Evolutionary conservation across 1,284 basidiomycete genomes (phyloP).

Genomic region (Pseudozyma tsukubaensis): DNA sequence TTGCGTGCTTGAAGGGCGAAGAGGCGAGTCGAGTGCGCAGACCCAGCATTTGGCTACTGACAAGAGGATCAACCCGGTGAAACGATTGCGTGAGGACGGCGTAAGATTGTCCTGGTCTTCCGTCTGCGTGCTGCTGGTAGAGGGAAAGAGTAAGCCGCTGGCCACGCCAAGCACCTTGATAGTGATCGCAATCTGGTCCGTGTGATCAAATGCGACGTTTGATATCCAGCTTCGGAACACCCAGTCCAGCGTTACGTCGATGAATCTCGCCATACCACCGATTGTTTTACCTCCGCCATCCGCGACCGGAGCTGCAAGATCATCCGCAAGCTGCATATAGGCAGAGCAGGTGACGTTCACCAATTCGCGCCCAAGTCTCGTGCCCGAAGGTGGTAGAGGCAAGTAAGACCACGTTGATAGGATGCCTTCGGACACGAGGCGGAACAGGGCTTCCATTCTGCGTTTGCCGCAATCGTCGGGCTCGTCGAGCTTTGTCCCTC

Average conservation of each 20-base stretch:
- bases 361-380: conserved; percentile 8
- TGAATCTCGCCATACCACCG: conserved; percentile 16
- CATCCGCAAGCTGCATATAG: conserved; percentile 11
- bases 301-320: conserved; percentile 4
- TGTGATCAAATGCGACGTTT: conserved; percentile 16
- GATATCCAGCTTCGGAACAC: conserved; percentile 23
- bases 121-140: neutral
- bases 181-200: conserved; percentile 11
- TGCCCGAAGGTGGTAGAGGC: conserved; percentile 28
- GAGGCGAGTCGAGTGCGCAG: conserved; percentile 11
- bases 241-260: conserved; percentile 33
- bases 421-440: conserved; percentile 23
- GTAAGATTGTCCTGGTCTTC: neutral
- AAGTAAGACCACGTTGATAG: conserved; percentile 45
- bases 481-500: neutral
- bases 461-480: conserved; percentile 25
- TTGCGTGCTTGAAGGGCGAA: neutral
- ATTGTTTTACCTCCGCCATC: neutral
- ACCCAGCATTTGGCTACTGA: conserved; percentile 29
- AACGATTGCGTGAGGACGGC: neutral
- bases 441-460: conserved; percentile 22
- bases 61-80: neutral
- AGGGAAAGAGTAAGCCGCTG: conserved; percentile 5
- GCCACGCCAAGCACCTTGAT: conserved; percentile 7
- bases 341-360: conserved; percentile 21